phyloP scores from a whole-genome alignment of 208 protist genomes.

The Wallacemonas sp. region DNA sequence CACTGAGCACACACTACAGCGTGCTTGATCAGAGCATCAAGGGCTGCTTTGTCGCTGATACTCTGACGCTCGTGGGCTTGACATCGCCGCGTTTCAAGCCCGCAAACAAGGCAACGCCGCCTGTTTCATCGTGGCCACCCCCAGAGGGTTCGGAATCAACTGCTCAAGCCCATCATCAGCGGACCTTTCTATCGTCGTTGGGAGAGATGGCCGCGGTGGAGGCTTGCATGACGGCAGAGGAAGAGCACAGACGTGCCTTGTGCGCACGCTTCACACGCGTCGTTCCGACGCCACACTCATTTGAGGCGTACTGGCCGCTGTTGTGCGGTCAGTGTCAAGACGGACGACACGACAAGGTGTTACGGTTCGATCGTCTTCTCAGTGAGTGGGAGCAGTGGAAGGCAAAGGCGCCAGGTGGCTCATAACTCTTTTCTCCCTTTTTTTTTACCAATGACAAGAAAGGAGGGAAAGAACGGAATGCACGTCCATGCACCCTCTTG shows the following conservation, averaged over 20 bases:
- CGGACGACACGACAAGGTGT: neutral
- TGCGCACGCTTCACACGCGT: neutral
- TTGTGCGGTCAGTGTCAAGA: neutral
- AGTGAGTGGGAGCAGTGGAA: slow-evolving; percentile 32
- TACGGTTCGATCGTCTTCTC: slow-evolving; percentile 42
- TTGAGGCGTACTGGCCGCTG: slow-evolving; percentile 5
- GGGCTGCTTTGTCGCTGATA: slow-evolving; percentile 73
- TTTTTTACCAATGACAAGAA: no score
- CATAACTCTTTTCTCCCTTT: no score
- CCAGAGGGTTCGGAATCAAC: neutral
- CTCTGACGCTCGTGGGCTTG: slow-evolving; percentile 81
- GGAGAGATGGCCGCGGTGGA: slow-evolving; percentile 23
- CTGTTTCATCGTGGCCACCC: neutral
- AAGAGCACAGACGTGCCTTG: slow-evolving; percentile 23
- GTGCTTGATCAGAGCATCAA: slow-evolving; percentile 84
- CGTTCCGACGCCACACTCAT: neutral
- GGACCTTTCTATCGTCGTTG: slow-evolving; percentile 41
- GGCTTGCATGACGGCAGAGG: slow-evolving; percentile 52
- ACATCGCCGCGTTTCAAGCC: slow-evolving; percentile 30
- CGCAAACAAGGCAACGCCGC: neutral
- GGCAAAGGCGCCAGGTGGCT: neutral
- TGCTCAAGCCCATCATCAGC: neutral
- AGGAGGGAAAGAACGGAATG: no score
- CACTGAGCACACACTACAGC: slow-evolving; percentile 81
- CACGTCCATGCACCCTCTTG: no score